phyloP scores from a whole-genome alignment of 176 grass and related monocot species.

The Hordeum vulgare region MorexV3_pseudomolecules_assembly NC_058521.1:22849644-22850143 shows the following conservation, averaged over 20 bases:
- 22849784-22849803: conserved; percentile 42
- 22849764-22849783: neutral
- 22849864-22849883: conserved; percentile 58
- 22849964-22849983: neutral
- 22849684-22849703: neutral
- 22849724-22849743: neutral
- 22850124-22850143: too few species aligned
- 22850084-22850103: too few species aligned
- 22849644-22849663: neutral
- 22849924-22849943: conserved; percentile 43
- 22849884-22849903: conserved; percentile 96
- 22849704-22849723: neutral
- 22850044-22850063: neutral
- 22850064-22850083: too few species aligned
- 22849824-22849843: conserved; percentile 85
- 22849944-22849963: neutral
- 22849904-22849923: conserved; percentile 95
- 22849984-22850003: neutral
- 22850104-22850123: too few species aligned
- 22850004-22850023: neutral
- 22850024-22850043: neutral
- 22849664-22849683: neutral
- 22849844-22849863: conserved; percentile 36
- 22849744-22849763: neutral
- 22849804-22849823: conserved; percentile 74